phyloP scores from a whole-genome alignment of 495 filamentous ascomycete genomes.

The Chaetomium fimeti region DNA sequence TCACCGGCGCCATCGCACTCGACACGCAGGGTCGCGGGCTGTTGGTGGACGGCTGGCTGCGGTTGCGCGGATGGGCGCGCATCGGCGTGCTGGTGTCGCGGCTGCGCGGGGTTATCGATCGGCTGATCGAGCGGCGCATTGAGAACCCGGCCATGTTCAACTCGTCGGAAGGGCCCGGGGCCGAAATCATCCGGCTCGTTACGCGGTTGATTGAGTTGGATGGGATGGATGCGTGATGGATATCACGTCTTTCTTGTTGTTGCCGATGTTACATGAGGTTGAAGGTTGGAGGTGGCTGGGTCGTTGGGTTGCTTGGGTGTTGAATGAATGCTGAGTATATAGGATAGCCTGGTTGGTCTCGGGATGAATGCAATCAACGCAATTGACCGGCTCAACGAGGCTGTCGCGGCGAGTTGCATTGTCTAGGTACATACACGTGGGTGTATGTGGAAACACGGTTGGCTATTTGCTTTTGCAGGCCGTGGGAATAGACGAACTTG shows the following conservation, averaged over 20 bases:
- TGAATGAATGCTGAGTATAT: too few species aligned
- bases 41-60: slow-evolving; percentile 89
- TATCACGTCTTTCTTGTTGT: neutral
- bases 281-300: too few species aligned
- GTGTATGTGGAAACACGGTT: too few species aligned
- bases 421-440: too few species aligned
- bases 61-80: slow-evolving; percentile 87
- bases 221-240: slow-evolving; percentile 64
- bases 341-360: too few species aligned
- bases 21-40: slow-evolving; percentile 87
- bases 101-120: slow-evolving; percentile 81
- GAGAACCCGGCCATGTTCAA: slow-evolving; percentile 62
- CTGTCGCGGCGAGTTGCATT: too few species aligned
- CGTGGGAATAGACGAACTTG: too few species aligned
- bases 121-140: slow-evolving; percentile 71
- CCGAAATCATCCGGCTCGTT: slow-evolving; percentile 72
- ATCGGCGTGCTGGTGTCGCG: slow-evolving; percentile 87
- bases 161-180: slow-evolving; percentile 33
- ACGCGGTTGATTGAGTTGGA: slow-evolving; percentile 80
- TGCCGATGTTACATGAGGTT: too few species aligned
- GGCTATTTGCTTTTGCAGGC: too few species aligned
- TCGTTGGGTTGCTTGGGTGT: too few species aligned
- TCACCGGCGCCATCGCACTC: slow-evolving; percentile 76
- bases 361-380: too few species aligned
- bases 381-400: too few species aligned